Evolutionary conservation across 2,329 filamentous ascomycete genomes (phyloP), one percentile per base, ranked within the genome.

Genomic region (Colletotrichum gigasporum): DNA sequence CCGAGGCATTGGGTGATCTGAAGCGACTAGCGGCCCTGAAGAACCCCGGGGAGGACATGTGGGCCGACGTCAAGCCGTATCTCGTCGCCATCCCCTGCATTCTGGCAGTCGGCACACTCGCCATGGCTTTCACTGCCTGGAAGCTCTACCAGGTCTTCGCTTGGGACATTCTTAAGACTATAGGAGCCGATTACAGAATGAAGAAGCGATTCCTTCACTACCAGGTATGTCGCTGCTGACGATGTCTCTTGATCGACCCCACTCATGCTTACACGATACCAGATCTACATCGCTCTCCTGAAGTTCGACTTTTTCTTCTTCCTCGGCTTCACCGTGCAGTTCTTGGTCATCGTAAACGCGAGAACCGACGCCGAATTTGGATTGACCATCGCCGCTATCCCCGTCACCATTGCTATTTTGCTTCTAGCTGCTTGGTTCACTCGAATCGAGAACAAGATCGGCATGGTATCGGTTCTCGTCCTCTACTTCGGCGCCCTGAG

Each of bases 251-350:
- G 6, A 14, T 39, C 4, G 9, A 35, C 11, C 11, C 11, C 10
- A 35, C 12, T 8, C 12, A 8, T 20, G 24, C 52, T 66, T 11
- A 64, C 37, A 6, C n/a, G 12, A 9, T 22, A 2, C 14, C 67
- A 97, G 94, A 94, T 99, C 77, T 99, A 97, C 79, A 97, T 99
- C 73, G 93, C 96, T 35, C 87, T 99, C 10, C 86, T 99, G 69
- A 99, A 99, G 79, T 99, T 99, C 77, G 96, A 99, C 80, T 98
- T 99, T 80, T 99, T 99, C 88, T 98, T 99, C 84, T 99, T 99
- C 85, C 88, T 99, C 52, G 96, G 95, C 57, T 99, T 99, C 78
- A 98, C 96, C 6, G 93, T 99, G 47, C 96, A 99, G 75, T 99
- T 99, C 78, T 87, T 98, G 56, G 95, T 99, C 71, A 91, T 98